Percentiles rank a stretch among this genome's conserved stretches.
These are phyloP conservation scores for Drechslerella stenobrocha DNA, from an alignment of 2,329 filamentous ascomycete genomes.

Conservation along the genomic window DNA sequence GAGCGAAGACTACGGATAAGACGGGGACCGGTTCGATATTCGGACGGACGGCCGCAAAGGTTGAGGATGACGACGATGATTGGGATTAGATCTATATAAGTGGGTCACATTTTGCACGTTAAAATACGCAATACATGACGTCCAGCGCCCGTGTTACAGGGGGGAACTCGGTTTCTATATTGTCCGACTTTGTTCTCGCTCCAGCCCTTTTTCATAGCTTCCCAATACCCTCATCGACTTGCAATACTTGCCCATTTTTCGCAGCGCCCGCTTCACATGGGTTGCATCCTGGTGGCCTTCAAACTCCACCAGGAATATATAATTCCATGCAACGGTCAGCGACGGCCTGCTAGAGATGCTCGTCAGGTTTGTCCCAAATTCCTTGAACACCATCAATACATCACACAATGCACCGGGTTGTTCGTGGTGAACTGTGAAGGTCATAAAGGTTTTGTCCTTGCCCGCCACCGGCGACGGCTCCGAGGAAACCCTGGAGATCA, in stretches of 20 bases:
- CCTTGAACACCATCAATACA: slow-evolving; percentile 76
- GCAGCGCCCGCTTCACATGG: slow-evolving; percentile 65
- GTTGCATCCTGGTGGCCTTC: slow-evolving; percentile 66
- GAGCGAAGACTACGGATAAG: slow-evolving; percentile 43
- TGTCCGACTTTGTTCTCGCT: background rate
- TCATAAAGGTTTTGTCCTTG: slow-evolving; percentile 61
- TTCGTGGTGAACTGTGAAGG: slow-evolving; percentile 78
- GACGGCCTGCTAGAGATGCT: slow-evolving; percentile 87
- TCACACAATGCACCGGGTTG: slow-evolving; percentile 80
- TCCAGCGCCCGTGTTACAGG: background rate
- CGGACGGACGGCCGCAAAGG: slow-evolving; percentile 30
- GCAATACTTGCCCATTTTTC: slow-evolving; percentile 59
- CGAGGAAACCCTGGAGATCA: slow-evolving; percentile 59
- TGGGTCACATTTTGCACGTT: background rate
- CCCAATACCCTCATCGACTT: slow-evolving; percentile 52
- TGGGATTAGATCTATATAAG: slow-evolving; percentile 28
- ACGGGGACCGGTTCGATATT: slow-evolving; percentile 40
- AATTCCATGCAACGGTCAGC: slow-evolving; percentile 74
- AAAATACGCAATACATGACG: background rate
- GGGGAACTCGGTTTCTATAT: background rate
- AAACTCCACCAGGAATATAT: slow-evolving; percentile 94
- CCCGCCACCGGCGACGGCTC: slow-evolving; percentile 20
- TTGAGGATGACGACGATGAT: slow-evolving; percentile 40
- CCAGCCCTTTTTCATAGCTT: slow-evolving; percentile 47
- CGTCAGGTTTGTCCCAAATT: slow-evolving; percentile 75